These are phyloP conservation scores for Endocarpon pusillum DNA, from an alignment of 495 filamentous ascomycete species.

Conservation along the genomic window DNA sequence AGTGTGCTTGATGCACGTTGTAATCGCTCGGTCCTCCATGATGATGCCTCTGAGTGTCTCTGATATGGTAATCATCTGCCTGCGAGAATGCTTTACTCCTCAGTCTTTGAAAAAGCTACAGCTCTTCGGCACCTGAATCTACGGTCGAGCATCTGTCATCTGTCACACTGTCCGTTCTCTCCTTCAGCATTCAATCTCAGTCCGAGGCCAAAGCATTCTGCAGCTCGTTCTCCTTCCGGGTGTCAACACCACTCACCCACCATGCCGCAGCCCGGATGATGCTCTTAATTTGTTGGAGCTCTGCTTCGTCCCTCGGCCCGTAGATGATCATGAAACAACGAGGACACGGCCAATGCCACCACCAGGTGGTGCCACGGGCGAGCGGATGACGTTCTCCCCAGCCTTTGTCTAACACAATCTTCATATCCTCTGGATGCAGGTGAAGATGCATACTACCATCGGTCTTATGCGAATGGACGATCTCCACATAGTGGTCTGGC, in stretches of 20 bases:
- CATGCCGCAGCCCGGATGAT: constrained; percentile 58
- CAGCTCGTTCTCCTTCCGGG: no score
- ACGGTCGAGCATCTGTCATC: no score
- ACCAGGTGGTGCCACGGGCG: constrained; percentile 37
- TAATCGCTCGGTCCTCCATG: no score
- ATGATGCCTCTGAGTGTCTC: no score
- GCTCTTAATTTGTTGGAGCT: constrained; percentile 47
- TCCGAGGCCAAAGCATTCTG: no score
- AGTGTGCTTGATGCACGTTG: no score
- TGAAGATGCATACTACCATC: constrained; percentile 65
- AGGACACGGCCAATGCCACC: constrained; percentile 15
- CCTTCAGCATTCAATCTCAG: no score
- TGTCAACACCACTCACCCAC: constrained; percentile 48
- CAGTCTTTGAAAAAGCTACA: no score
- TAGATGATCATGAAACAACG: constrained; percentile 69
- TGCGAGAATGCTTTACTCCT: no score
- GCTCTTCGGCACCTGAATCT: no score
- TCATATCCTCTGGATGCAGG: constrained; percentile 63
- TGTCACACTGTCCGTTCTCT: no score
- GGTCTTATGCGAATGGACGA: constrained; percentile 60
- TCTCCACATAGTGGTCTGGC: constrained; percentile 43
- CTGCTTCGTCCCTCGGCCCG: constrained; percentile 52
- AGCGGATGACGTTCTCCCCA: constrained; percentile 88
- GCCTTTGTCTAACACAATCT: constrained; percentile 55
- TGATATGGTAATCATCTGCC: no score